These are phyloP conservation scores for Jatropha podagrica DNA, from an alignment of 441 rosid genomes.

Conservation along the genomic window DNA sequence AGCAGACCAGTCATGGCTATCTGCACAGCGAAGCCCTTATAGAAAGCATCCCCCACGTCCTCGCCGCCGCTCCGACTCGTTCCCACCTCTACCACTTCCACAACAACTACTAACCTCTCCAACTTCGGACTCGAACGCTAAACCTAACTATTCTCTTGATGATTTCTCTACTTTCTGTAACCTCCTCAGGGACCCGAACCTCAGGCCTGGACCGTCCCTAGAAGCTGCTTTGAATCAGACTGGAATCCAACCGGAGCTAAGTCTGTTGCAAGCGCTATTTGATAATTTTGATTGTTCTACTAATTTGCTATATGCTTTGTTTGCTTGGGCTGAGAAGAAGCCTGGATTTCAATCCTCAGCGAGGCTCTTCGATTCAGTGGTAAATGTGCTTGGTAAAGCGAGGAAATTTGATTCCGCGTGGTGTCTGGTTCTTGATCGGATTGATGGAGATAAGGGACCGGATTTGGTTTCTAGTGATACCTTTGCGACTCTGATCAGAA, in stretches of 20 bases:
- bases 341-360: slow-evolving; percentile 49
- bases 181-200: slow-evolving; percentile 47
- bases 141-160: slow-evolving; percentile 29
- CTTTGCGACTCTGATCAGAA: slow-evolving; percentile 65
- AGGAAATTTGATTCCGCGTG: slow-evolving; percentile 74
- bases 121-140: slow-evolving; percentile 17
- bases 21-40: slow-evolving; percentile 30
- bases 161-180: slow-evolving; percentile 48
- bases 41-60: neutral
- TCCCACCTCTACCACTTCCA: slow-evolving; percentile 15
- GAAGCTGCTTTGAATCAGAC: slow-evolving; percentile 51
- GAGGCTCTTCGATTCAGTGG: slow-evolving; percentile 42
- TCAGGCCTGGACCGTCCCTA: slow-evolving; percentile 45
- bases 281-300: slow-evolving; percentile 67
- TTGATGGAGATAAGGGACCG: slow-evolving; percentile 27
- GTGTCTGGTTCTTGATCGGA: slow-evolving; percentile 57
- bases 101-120: slow-evolving; percentile 17
- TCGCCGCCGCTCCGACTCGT: neutral
- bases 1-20: slow-evolving; percentile 1
- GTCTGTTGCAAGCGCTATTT: slow-evolving; percentile 49
- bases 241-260: slow-evolving; percentile 48
- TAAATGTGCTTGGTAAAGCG: slow-evolving; percentile 61
- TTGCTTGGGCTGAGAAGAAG: slow-evolving; percentile 72
- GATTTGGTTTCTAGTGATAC: slow-evolving; percentile 60
- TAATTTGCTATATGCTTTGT: slow-evolving; percentile 54